Conservation (phyloP, 139 green algal species). For the Chlorella sp. region DNA sequence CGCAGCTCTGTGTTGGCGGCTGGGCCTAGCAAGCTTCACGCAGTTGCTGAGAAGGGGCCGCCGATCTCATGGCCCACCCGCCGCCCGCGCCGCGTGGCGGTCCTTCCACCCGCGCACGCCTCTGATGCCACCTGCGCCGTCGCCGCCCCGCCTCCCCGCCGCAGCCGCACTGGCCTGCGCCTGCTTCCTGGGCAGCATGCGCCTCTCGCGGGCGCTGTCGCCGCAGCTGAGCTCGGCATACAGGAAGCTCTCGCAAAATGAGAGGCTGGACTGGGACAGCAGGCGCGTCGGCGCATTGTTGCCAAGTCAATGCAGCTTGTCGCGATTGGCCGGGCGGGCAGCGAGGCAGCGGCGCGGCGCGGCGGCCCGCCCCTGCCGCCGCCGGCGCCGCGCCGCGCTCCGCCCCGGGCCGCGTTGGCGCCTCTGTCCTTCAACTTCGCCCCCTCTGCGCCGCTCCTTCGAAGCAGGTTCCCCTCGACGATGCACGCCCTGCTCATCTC, state of each 20-base stretch:
- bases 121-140: neutral
- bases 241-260: neutral
- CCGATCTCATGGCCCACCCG: too few species aligned
- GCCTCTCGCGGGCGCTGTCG: neutral
- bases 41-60: too few species aligned
- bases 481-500: slow-evolving; percentile 25
- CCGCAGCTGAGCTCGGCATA: neutral
- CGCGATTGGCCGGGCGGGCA: neutral
- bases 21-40: too few species aligned
- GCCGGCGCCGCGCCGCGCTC: neutral
- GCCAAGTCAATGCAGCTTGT: too few species aligned
- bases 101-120: too few species aligned
- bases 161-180: slow-evolving; percentile 6
- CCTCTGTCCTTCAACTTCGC: too few species aligned
- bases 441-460: too few species aligned
- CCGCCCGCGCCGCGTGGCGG: too few species aligned
- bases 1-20: too few species aligned
- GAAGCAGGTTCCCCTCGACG: slow-evolving; percentile 22
- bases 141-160: neutral
- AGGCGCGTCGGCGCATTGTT: neutral
- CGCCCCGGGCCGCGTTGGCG: neutral
- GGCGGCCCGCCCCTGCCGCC: too few species aligned
- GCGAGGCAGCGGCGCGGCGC: neutral
- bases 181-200: neutral
- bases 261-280: slow-evolving; percentile 20